These are phyloP conservation scores for Dactylis glomerata DNA, from an alignment of 176 grass and related monocot species.

Conservation along the genomic window DNA sequence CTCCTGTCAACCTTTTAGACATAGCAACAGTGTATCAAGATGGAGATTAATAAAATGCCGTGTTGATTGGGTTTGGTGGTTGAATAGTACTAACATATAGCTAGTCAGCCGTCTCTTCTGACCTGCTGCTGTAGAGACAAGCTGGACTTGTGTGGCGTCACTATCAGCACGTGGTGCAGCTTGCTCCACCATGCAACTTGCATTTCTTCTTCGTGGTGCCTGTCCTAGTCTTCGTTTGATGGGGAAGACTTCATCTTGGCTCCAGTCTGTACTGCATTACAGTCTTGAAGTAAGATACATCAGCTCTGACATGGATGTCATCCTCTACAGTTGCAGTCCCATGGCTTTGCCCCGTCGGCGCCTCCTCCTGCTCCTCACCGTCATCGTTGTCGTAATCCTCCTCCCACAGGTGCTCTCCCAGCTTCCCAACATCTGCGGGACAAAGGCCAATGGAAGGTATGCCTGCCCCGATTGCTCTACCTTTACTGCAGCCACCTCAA, in stretches of 20 bases:
- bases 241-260: not conserved
- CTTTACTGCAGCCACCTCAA: not conserved
- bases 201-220: not conserved
- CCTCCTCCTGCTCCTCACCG: not conserved
- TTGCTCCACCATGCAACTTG: slow-evolving; percentile 1
- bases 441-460: slow-evolving; percentile 20
- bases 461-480: slow-evolving; percentile 24
- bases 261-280: not conserved
- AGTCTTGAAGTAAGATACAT: not conserved
- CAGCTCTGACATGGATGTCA: not conserved
- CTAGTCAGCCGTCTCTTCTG: not conserved
- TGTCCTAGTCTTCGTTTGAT: not conserved
- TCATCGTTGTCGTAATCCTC: not conserved
- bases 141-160: not conserved
- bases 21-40: not conserved
- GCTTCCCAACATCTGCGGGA: not conserved
- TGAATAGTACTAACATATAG: not conserved
- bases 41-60: not conserved
- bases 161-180: not conserved
- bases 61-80: not conserved
- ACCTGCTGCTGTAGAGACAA: not conserved
- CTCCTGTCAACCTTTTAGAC: not conserved
- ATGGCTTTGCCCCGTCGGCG: not conserved
- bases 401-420: not conserved
- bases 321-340: not conserved